phyloP scores from a whole-genome alignment of 75 land plant genomes.

The Cunninghamia lanceolata region DNA sequence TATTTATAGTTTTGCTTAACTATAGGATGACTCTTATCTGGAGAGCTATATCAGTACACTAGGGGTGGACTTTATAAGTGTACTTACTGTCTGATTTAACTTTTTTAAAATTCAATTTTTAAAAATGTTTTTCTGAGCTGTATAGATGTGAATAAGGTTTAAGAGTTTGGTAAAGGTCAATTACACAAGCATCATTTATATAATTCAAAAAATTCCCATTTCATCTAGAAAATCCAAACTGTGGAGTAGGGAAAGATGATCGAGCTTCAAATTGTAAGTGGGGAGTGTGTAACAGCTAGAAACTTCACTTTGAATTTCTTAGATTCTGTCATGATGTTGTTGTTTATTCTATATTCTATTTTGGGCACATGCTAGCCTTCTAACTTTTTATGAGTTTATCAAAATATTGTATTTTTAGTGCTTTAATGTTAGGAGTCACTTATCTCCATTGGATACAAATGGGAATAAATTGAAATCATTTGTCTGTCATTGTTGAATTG shows the following conservation, averaged over 20 bases:
- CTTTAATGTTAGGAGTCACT: not conserved
- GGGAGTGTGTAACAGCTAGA: not conserved
- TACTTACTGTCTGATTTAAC: not conserved
- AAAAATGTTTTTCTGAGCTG: not conserved
- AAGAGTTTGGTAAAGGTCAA: not conserved
- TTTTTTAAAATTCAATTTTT: not conserved
- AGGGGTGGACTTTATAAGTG: conserved; percentile 55
- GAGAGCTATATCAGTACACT: conserved; percentile 87
- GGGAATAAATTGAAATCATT: too few relatives aligned
- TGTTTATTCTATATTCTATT: too few relatives aligned
- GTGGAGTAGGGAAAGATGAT: conserved; percentile 91
- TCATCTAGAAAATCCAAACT: conserved; percentile 63
- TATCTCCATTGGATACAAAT: not conserved
- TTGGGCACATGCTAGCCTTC: not conserved
- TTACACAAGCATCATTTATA: not conserved
- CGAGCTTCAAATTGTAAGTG: conserved; percentile 87
- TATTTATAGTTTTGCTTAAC: not conserved
- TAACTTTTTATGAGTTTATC: not conserved
- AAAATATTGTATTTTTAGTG: not conserved
- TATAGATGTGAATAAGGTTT: not conserved
- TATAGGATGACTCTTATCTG: conserved; percentile 77
- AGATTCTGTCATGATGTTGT: not conserved
- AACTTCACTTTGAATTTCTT: not conserved
- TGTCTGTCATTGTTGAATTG: not conserved
- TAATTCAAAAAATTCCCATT: not conserved